Evolutionary conservation across 176 grass and related monocot genomes (phyloP).

Genomic region (Juncus inflexus): DNA sequence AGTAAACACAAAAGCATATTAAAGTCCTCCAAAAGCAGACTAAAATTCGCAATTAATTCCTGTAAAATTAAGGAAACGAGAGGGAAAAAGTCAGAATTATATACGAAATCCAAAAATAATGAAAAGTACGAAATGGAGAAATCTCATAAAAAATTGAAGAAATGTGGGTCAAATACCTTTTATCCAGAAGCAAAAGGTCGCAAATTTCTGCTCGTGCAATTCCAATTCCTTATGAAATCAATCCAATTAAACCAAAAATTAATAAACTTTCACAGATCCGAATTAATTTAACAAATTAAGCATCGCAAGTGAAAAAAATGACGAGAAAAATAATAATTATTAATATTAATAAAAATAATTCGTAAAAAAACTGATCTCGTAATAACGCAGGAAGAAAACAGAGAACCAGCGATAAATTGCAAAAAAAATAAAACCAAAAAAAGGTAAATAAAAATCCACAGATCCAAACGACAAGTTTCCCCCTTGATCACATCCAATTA

Average conservation of each 20-base stretch:
- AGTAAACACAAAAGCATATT: not conserved
- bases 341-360: constrained; percentile 17
- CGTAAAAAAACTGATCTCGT: constrained; percentile 1
- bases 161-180: constrained; percentile 25
- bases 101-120: not conserved
- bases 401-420: constrained; percentile 4
- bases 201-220: constrained; percentile 2
- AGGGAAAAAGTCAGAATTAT: constrained; percentile 3
- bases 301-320: not conserved
- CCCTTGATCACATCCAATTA: constrained; percentile 24
- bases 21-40: constrained; percentile 2
- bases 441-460: constrained; percentile 3
- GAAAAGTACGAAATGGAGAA: not conserved
- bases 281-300: not conserved
- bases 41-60: not conserved
- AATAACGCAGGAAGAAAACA: constrained; percentile 6
- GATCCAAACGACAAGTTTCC: constrained; percentile 19
- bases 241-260: not conserved
- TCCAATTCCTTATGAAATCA: constrained; percentile 13
- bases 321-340: not conserved
- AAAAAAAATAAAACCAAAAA: constrained; percentile 4
- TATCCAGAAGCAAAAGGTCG: not conserved
- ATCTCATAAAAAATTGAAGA: constrained; percentile 4
- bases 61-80: too few species aligned
- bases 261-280: not conserved